phyloP scores from a whole-genome alignment of 2,329 filamentous ascomycete genomes.

The Pseudopithomyces maydicus region DNA sequence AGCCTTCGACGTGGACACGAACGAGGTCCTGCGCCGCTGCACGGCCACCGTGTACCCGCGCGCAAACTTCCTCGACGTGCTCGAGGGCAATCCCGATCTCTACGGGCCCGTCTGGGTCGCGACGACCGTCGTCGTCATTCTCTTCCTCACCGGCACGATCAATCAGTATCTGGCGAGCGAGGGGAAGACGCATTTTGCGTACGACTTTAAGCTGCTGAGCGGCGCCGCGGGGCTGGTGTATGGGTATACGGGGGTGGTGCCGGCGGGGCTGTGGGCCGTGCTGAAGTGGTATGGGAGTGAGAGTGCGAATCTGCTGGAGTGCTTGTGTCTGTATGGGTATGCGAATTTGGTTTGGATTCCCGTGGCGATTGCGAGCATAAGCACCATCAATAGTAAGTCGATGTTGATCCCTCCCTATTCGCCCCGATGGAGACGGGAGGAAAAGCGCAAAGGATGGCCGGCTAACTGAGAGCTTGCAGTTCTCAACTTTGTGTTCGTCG shows the following conservation, averaged over 20 bases:
- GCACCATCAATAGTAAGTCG: slow-evolving; percentile 68
- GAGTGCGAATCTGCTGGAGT: slow-evolving; percentile 90
- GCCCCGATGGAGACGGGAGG: neutral
- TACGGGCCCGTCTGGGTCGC: slow-evolving; percentile 99
- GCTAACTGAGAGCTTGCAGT: slow-evolving; percentile 44
- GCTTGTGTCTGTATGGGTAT: slow-evolving; percentile 95
- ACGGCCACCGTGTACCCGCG: slow-evolving; percentile 87
- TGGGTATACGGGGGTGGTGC: slow-evolving; percentile 85
- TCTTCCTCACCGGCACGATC: slow-evolving; percentile 95
- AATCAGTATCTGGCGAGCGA: slow-evolving; percentile 81
- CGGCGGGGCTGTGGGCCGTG: slow-evolving; percentile 82
- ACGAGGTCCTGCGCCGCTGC: slow-evolving; percentile 84
- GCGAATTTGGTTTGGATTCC: slow-evolving; percentile 97
- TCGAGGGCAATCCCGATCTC: slow-evolving; percentile 94
- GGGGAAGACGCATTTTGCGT: slow-evolving; percentile 75
- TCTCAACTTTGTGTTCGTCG: slow-evolving; percentile 94
- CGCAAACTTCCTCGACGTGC: slow-evolving; percentile 93
- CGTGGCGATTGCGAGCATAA: slow-evolving; percentile 91
- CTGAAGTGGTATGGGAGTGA: slow-evolving; percentile 96
- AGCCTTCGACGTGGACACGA: slow-evolving; percentile 98
- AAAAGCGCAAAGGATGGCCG: neutral
- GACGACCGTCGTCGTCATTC: slow-evolving; percentile 92
- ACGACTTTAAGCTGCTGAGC: slow-evolving; percentile 88
- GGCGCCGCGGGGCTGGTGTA: slow-evolving; percentile 93
- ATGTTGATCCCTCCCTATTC: neutral